A percentile compares a stretch with the other conserved stretches of the same genome.
Evolutionary conservation across 345 rosid genomes (phyloP).

Genomic region (Garcia nutans): DNA sequence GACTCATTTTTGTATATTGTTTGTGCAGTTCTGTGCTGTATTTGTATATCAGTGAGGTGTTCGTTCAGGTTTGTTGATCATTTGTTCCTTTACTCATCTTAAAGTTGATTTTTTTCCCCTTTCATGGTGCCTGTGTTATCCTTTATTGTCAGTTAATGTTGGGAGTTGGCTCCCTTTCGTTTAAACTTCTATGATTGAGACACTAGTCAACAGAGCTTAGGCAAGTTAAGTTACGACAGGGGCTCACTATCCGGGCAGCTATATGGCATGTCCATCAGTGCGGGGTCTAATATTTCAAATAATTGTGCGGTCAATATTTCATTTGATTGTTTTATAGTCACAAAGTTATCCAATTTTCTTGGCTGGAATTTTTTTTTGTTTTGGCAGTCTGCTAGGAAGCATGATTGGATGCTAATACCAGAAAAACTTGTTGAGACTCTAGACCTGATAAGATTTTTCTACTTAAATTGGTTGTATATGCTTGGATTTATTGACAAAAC

Average conservation of each 20-base stretch:
- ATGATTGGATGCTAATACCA: background rate
- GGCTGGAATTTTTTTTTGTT: background rate
- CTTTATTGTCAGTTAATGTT: conserved; percentile 3
- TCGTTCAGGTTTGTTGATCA: conserved; percentile 67
- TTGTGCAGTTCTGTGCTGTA: conserved; percentile 67
- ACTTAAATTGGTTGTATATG: background rate
- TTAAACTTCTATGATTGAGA: too few relatives aligned
- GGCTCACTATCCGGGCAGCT: background rate
- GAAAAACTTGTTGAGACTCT: background rate
- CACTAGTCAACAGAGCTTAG: background rate
- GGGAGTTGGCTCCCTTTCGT: conserved; percentile 2
- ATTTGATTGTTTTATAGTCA: background rate
- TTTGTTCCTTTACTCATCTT: background rate
- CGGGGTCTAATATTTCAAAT: background rate
- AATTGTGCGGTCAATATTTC: background rate
- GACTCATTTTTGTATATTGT: conserved; percentile 32
- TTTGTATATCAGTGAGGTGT: conserved; percentile 79
- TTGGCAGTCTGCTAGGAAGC: background rate
- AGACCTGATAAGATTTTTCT: background rate
- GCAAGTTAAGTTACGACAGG: background rate
- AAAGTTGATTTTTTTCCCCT: background rate
- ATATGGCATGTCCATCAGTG: background rate
- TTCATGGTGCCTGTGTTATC: background rate
- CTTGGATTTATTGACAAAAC: background rate
- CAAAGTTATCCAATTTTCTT: background rate